phyloP scores from a whole-genome alignment of 2,329 filamentous ascomycete species.

The Penicillium concentricum region DNA sequence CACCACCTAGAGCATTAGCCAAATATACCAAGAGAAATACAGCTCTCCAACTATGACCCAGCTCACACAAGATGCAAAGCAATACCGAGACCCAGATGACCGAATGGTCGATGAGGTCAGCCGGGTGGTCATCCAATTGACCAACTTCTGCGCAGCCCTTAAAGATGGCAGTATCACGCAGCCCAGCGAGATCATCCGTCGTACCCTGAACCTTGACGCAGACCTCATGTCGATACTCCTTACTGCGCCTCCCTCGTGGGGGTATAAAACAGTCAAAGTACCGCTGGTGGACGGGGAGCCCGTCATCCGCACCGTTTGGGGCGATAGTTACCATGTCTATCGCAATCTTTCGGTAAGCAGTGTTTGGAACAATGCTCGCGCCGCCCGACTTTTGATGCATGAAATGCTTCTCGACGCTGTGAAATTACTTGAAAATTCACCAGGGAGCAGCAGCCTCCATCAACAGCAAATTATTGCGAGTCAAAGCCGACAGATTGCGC shows the following conservation, averaged over 20 bases:
- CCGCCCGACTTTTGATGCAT: constrained; percentile 8
- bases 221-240: constrained; percentile 6
- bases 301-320: constrained; percentile 6
- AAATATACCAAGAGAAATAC: constrained; percentile 5
- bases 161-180: not conserved
- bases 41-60: not conserved
- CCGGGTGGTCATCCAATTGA: not conserved
- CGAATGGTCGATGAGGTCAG: not conserved
- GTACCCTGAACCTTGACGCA: constrained; percentile 4
- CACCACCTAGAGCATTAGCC: not conserved
- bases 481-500: constrained; percentile 2
- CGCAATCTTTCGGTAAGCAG: constrained; percentile 2
- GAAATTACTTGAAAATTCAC: not conserved
- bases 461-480: not conserved
- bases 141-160: constrained; percentile 5
- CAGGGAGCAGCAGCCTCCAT: not conserved
- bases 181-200: constrained; percentile 2
- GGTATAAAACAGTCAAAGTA: constrained; percentile 3
- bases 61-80: not conserved
- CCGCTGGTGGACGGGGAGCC: not conserved
- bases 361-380: constrained; percentile 13
- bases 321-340: constrained; percentile 10
- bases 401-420: constrained; percentile 7
- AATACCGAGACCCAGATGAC: not conserved
- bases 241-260: constrained; percentile 2